phyloP scores from a whole-genome alignment of 176 grass and related monocot species.

The Bromus sterilis region DNA sequence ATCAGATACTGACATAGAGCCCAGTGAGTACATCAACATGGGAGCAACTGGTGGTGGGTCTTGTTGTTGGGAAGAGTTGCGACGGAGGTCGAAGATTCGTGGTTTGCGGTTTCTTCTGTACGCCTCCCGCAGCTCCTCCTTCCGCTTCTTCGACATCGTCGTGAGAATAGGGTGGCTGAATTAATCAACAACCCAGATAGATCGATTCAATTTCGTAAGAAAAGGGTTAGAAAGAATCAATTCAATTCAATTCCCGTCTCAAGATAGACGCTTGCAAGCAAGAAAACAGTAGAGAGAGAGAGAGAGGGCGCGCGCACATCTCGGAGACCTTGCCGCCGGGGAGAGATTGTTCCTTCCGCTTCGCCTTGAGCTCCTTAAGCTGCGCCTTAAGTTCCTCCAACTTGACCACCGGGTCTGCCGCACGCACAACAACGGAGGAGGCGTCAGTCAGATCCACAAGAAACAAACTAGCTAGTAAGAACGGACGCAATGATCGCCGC shows the following conservation, averaged over 20 bases:
- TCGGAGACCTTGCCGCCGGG: background rate
- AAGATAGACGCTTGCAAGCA: background rate
- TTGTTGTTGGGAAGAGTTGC: too few relatives aligned
- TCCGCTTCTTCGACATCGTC: background rate
- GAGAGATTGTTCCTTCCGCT: background rate
- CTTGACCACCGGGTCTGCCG: background rate
- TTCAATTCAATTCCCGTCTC: too few relatives aligned
- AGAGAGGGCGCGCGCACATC: background rate
- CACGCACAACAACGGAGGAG: background rate
- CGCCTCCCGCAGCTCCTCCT: background rate
- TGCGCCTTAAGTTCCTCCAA: background rate
- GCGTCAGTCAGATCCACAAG: background rate
- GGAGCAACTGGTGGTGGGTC: background rate
- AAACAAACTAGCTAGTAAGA: background rate
- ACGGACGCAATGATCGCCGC: background rate
- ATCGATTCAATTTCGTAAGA: background rate
- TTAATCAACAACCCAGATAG: too few relatives aligned
- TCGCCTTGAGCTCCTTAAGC: background rate
- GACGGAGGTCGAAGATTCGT: background rate
- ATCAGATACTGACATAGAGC: background rate
- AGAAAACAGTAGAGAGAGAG: too few relatives aligned
- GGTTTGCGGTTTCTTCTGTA: background rate
- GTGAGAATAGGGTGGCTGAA: background rate
- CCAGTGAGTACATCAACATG: background rate
- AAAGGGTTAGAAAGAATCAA: background rate